Base-by-base conservation (phyloP, 202 grass and related monocot genomes). In the Eragrostis tef region DNA sequence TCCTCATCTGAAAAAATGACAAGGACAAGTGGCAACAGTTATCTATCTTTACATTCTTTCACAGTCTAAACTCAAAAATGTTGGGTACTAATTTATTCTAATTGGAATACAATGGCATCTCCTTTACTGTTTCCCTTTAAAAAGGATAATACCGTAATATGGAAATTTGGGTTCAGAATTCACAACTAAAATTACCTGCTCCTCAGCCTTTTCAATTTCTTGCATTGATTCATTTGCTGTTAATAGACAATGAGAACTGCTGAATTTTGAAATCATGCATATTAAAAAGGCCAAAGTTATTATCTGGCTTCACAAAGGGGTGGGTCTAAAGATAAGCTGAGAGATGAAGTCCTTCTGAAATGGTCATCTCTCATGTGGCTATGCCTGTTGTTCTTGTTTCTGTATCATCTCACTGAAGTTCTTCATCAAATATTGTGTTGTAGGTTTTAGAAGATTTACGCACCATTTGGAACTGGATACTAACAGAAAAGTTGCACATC, bases 401-500 rank as follows among this genome's bases (percentile, higher is more conserved):
- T 45, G 34, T 60, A 60, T 5, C 74, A 69, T 86, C 24, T 51
- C 12, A 62, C 64, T 43, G 16, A 20, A 1, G 44, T 43, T 39
- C 50, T 51, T 70, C 66, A 42, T 5, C 4, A 59, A 81, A 71
- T n/a, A 73, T 65, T 81, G 50, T 58, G 8, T 69, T 81, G 52
- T 81, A 98, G 95, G 88, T 94, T 79, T 91, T 90, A 64, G 92
- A 94, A 86, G 95, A 98, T 89, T 66, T 98, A 39, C 74, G 81
- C 76, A 76, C 90, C 69, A 94, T 98, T 86, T 98, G 92, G 95
- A 91, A 93, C 75, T 94, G 92, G 92, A 75, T 91, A 82, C 70
- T 98, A 85, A 94, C 83, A 15, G 90, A 93, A 83, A 98, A 98
- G 65, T 81, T 94, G 82, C 90, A 94, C 88, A 90, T 98, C 61